Conservation (phyloP, 345 rosid genomes). For the Citrus sinensis region DNA sequence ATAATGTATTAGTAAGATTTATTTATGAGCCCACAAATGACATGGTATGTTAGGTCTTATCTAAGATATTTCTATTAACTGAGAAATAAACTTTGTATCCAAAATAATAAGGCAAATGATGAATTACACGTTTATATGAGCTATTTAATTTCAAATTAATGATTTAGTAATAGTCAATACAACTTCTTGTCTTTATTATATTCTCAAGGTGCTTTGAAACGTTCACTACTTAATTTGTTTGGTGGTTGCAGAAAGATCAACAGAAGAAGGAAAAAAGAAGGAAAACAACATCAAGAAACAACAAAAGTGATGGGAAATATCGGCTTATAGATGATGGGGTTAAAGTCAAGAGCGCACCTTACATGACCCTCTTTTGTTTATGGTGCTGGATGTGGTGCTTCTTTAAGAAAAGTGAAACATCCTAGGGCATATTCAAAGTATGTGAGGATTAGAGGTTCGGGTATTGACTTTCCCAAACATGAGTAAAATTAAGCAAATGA, state of each 20-base stretch:
- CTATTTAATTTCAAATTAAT: no score
- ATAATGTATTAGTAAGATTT: no score
- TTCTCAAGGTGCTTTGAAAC: no score
- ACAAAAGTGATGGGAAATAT: constrained; percentile 21
- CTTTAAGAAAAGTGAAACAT: neutral
- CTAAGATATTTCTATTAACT: no score
- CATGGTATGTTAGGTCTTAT: no score
- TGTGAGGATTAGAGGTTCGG: constrained; percentile 64
- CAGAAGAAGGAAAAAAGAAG: constrained; percentile 20
- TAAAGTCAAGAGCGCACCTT: constrained; percentile 98
- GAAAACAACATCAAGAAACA: constrained; percentile 10
- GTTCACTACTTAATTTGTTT: neutral
- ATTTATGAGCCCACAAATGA: no score
- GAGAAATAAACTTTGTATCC: no score
- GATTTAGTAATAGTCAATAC: no score
- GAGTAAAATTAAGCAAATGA: constrained; percentile 3
- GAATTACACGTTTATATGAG: no score
- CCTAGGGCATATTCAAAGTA: neutral
- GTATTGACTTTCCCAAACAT: constrained; percentile 63
- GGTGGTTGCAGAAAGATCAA: constrained; percentile 24
- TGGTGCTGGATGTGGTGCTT: neutral
- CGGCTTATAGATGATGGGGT: constrained; percentile 27
- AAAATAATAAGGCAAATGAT: no score
- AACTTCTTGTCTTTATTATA: no score
- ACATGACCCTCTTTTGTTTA: constrained; percentile 32